phyloP scores from a whole-genome alignment of 805 yeast genomes.

The Kazachstania bromeliacearum region DNA sequence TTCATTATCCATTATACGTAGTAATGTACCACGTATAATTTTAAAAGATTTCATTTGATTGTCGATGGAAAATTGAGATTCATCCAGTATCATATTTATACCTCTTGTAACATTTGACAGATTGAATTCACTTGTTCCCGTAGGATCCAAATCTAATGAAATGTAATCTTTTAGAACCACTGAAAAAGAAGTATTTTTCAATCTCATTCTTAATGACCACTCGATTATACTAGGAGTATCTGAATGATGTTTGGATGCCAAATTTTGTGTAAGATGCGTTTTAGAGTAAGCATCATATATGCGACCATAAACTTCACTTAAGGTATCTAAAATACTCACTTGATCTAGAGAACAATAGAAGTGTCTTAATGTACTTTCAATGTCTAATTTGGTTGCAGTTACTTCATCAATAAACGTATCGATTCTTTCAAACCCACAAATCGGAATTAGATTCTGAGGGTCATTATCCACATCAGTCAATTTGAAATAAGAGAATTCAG shows the following conservation, averaged over 20 bases:
- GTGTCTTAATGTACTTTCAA: constrained; percentile 24
- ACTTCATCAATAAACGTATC: constrained; percentile 19
- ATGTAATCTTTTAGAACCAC: constrained; percentile 17
- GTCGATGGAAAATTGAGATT: constrained; percentile 11
- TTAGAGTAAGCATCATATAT: too few relatives aligned
- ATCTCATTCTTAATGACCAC: constrained; percentile 19
- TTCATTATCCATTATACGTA: constrained; percentile 19
- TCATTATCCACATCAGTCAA: constrained; percentile 5
- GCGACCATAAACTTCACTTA: constrained; percentile 7
- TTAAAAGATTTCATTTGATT: constrained; percentile 8
- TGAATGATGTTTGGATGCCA: background rate
- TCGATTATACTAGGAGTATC: too few relatives aligned
- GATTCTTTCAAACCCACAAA: constrained; percentile 23
- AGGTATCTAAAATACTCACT: constrained; percentile 14
- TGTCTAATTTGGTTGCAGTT: constrained; percentile 7
- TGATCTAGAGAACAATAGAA: constrained; percentile 18
- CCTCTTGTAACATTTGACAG: constrained; percentile 21
- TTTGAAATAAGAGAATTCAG: constrained; percentile 14
- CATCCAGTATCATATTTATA: constrained; percentile 13
- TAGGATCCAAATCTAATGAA: constrained; percentile 19
- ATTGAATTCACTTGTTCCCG: constrained; percentile 11
- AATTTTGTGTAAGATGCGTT: too few relatives aligned
- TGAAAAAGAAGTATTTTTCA: constrained; percentile 20
- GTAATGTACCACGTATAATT: constrained; percentile 13
- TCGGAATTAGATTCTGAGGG: constrained; percentile 14